Percentiles rank a stretch among this genome's conserved stretches.
These are phyloP conservation scores for Trifolium subterraneum DNA, from an alignment of 306 rosid species.

Conservation along the genomic window DNA sequence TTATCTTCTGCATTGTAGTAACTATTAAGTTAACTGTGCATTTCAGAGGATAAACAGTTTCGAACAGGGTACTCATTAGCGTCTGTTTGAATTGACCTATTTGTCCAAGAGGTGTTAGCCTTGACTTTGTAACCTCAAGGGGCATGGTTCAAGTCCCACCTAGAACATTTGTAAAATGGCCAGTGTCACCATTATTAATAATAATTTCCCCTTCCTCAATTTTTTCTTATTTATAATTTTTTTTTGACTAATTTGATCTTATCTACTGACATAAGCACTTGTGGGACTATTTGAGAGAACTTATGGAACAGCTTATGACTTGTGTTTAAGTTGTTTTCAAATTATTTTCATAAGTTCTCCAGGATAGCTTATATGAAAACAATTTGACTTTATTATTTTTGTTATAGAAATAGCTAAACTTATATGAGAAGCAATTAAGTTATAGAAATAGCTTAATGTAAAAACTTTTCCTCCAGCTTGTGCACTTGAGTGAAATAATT, in stretches of 20 bases:
- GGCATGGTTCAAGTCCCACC: too few relatives aligned
- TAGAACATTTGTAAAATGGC: too few relatives aligned
- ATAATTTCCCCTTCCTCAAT: too few relatives aligned
- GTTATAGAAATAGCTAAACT: background rate
- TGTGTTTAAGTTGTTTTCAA: background rate
- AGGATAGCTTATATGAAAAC: background rate
- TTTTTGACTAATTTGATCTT: background rate
- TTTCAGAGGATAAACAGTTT: conserved; percentile 15
- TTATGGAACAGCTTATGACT: background rate
- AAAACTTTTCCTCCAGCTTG: too few relatives aligned
- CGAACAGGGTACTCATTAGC: background rate
- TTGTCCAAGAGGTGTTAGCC: background rate
- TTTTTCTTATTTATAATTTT: too few relatives aligned
- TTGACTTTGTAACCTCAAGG: too few relatives aligned
- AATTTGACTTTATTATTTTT: background rate
- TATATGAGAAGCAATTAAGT: background rate
- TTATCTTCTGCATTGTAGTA: background rate
- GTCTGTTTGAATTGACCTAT: background rate
- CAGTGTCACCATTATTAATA: too few relatives aligned
- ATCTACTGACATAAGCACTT: background rate
- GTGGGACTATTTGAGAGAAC: background rate
- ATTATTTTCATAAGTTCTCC: background rate
- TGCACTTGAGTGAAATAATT: conserved; percentile 17
- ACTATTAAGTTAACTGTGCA: conserved; percentile 9
- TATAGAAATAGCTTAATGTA: too few relatives aligned